Evolutionary conservation across 2,329 filamentous ascomycete species (phyloP).

Genomic region (Diaporthe destruens): DNA sequence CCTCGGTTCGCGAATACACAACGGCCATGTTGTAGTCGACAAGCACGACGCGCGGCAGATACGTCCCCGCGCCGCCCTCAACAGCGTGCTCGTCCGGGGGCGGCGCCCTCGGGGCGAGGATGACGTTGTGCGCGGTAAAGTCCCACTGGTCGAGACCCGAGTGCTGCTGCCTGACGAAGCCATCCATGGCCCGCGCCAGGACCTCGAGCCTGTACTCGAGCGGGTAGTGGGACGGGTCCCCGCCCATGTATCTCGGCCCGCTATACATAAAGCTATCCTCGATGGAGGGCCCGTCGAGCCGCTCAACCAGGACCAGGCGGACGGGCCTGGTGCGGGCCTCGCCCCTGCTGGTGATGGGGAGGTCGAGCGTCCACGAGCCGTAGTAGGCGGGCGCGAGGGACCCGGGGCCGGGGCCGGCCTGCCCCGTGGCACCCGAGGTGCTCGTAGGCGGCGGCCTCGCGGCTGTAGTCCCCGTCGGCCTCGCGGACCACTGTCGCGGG

Average conservation of each 20-base stretch:
- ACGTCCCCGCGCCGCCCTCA: background rate
- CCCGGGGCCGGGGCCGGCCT: too few species aligned
- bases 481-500: background rate
- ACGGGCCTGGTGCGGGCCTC: background rate
- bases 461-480: constrained; percentile 21
- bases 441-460: constrained; percentile 5
- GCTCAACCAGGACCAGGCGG: constrained; percentile 3
- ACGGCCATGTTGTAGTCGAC: background rate
- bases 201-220: constrained; percentile 16
- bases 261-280: background rate
- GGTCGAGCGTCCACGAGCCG: background rate
- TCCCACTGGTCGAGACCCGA: constrained; percentile 17
- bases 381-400: background rate
- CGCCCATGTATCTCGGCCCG: background rate
- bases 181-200: constrained; percentile 19
- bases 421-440: background rate
- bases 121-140: constrained; percentile 1
- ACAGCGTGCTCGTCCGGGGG: background rate
- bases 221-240: background rate
- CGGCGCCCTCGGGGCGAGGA: constrained; percentile 5
- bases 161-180: constrained; percentile 8
- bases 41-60: constrained; percentile 4
- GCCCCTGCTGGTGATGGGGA: constrained; percentile 21
- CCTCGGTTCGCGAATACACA: background rate
- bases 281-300: background rate